Percentiles rank a stretch among this genome's conserved stretches.
Evolutionary conservation across 768 basidiomycete species (phyloP).

Genomic region (Tylopilus cervinicoccineus): DNA sequence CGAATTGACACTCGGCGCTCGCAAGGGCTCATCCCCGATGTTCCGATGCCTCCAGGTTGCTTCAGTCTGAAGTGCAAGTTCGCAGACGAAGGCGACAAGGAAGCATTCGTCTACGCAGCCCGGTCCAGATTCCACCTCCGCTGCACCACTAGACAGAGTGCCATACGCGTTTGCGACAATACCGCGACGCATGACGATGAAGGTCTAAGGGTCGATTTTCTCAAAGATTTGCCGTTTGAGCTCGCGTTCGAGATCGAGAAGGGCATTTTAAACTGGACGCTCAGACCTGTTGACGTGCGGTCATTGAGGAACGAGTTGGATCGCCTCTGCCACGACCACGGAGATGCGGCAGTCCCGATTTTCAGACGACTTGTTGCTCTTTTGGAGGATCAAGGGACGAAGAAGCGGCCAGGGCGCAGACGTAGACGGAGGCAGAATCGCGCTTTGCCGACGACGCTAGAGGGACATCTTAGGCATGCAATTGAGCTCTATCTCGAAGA

Average conservation of each 20-base stretch:
- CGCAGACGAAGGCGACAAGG: conserved; percentile 18
- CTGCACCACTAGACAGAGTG: background rate
- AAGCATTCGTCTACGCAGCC: conserved; percentile 27
- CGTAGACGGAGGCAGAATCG: background rate
- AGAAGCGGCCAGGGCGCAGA: background rate
- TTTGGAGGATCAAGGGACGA: conserved; percentile 14
- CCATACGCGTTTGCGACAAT: conserved; percentile 19
- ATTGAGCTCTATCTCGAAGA: conserved; percentile 19
- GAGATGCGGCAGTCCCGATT: conserved; percentile 19
- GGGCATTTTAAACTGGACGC: conserved; percentile 27
- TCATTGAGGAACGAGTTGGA: conserved; percentile 18
- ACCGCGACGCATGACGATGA: conserved; percentile 3
- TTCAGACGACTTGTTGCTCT: conserved; percentile 19
- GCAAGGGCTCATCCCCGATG: conserved; percentile 25
- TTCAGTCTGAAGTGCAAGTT: conserved; percentile 31
- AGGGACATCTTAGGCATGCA: conserved; percentile 16
- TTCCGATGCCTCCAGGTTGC: conserved; percentile 26
- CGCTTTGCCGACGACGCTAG: conserved; percentile 6
- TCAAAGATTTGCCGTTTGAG: conserved; percentile 29
- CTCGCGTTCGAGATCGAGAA: conserved; percentile 40
- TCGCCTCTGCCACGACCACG: conserved; percentile 15
- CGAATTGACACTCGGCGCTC: conserved; percentile 14
- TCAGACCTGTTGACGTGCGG: conserved; percentile 22
- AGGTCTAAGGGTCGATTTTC: conserved; percentile 18
- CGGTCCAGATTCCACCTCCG: conserved; percentile 21